Evolutionary conservation across 2,329 filamentous ascomycete genomes (phyloP).

Genomic region (Microcyclospora pomicola): DNA sequence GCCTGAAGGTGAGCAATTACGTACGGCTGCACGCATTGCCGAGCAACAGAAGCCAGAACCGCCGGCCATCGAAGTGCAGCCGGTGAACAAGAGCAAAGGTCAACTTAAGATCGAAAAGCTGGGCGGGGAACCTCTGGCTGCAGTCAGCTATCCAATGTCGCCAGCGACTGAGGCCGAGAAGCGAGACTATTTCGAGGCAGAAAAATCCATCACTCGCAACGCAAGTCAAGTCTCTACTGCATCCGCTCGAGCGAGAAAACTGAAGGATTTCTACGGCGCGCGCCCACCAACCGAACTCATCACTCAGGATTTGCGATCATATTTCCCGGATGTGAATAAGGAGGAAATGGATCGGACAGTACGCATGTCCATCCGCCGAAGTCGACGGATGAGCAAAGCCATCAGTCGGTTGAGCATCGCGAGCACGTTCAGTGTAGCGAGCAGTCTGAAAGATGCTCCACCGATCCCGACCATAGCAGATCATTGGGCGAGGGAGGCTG

Average conservation of each 20-base stretch:
- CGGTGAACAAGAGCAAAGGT: conserved; percentile 56
- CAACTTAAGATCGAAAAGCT: conserved; percentile 81
- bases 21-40: conserved; percentile 77
- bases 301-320: conserved; percentile 86
- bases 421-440: conserved; percentile 85
- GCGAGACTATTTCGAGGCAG: conserved; percentile 41
- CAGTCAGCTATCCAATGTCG: conserved; percentile 75
- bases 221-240: conserved; percentile 23
- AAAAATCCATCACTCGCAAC: conserved; percentile 14
- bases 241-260: conserved; percentile 34
- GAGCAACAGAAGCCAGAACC: conserved; percentile 51
- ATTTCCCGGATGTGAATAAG: conserved; percentile 88
- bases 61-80: conserved; percentile 46
- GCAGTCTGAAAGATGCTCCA: conserved; percentile 81
- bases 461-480: conserved; percentile 93
- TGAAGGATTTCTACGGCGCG: conserved; percentile 79
- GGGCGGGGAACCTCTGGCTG: conserved; percentile 74
- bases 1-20: conserved; percentile 73
- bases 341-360: conserved; percentile 95
- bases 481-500: conserved; percentile 62
- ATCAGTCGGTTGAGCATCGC: conserved; percentile 88
- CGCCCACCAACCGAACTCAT: conserved; percentile 94
- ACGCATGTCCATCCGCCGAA: conserved; percentile 79
- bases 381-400: conserved; percentile 78
- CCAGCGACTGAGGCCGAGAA: conserved; percentile 55